Evolutionary conservation across 108 stramenopile genomes (phyloP).

Genomic region (Nannochloropsis oceanica): DNA sequence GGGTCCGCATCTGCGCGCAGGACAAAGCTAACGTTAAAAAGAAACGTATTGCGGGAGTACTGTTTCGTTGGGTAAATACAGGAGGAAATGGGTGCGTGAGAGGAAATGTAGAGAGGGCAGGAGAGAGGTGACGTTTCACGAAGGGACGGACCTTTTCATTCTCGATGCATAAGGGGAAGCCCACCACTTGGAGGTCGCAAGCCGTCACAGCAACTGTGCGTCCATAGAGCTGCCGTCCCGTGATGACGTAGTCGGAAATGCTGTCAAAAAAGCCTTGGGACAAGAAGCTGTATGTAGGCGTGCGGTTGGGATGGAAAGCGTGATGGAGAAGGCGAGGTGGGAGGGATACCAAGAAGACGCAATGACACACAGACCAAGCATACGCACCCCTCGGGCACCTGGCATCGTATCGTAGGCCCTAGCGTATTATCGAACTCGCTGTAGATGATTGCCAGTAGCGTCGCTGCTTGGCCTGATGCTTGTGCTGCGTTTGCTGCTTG

Average conservation of each 20-base stretch:
- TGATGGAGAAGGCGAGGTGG: background rate
- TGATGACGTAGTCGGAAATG: background rate
- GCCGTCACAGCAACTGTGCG: background rate
- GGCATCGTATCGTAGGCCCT: conserved; percentile 9
- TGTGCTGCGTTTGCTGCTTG: too few relatives aligned
- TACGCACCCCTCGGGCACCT: conserved; percentile 1
- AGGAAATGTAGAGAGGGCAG: too few relatives aligned
- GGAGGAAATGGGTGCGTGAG: background rate
- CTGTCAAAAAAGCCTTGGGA: background rate
- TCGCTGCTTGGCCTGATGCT: background rate
- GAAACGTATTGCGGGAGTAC: conserved; percentile 5
- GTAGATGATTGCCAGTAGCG: conserved; percentile 13
- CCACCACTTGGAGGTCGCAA: background rate
- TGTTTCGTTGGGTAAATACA: background rate
- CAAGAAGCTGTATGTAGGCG: background rate
- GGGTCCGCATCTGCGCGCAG: background rate
- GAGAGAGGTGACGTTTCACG: too few relatives aligned
- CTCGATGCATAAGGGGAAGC: background rate
- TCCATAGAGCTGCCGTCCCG: background rate
- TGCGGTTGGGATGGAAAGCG: background rate
- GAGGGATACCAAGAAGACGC: background rate
- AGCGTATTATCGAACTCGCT: conserved; percentile 15
- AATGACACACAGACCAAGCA: background rate
- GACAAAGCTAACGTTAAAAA: conserved; percentile 21
- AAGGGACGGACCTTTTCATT: background rate